These are phyloP conservation scores for Ilyonectria mors-panacis DNA, from an alignment of 2,329 filamentous ascomycete genomes.

Conservation along the genomic window DNA sequence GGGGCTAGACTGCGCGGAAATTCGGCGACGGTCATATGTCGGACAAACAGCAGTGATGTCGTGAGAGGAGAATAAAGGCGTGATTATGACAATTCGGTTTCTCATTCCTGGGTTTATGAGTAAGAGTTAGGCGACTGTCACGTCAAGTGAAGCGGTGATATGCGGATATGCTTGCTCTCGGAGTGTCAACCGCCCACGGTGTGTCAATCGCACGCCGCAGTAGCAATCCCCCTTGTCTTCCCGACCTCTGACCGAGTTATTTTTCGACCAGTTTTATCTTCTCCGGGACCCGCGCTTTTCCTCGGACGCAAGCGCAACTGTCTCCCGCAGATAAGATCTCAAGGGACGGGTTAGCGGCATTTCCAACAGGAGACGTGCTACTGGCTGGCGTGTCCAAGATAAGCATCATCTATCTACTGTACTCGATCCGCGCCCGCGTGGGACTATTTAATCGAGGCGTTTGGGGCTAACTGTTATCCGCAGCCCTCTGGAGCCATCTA, in stretches of 20 bases:
- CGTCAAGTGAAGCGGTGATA: neutral
- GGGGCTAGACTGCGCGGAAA: constrained; percentile 29
- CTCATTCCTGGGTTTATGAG: constrained; percentile 13
- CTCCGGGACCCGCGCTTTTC: constrained; percentile 23
- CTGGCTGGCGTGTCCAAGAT: neutral
- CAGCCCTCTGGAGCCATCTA: too few species aligned
- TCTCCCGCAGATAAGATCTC: constrained; percentile 14
- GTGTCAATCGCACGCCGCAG: neutral
- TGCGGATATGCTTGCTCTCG: neutral
- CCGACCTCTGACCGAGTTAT: neutral
- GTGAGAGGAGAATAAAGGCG: constrained; percentile 28
- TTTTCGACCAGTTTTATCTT: neutral
- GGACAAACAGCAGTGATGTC: constrained; percentile 34
- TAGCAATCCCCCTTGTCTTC: neutral
- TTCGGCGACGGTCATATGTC: constrained; percentile 41
- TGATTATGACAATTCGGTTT: constrained; percentile 29
- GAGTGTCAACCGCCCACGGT: neutral
- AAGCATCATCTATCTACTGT: neutral
- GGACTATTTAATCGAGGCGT: too few species aligned
- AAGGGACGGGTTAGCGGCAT: neutral
- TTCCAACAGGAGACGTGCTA: constrained; percentile 2
- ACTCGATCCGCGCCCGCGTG: too few species aligned
- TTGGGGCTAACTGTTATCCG: too few species aligned
- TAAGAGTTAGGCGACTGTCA: neutral
- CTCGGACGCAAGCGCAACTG: constrained; percentile 19